These are phyloP conservation scores for Inga oerstediana DNA, from an alignment of 306 rosid genomes.

Conservation along the genomic window DNA sequence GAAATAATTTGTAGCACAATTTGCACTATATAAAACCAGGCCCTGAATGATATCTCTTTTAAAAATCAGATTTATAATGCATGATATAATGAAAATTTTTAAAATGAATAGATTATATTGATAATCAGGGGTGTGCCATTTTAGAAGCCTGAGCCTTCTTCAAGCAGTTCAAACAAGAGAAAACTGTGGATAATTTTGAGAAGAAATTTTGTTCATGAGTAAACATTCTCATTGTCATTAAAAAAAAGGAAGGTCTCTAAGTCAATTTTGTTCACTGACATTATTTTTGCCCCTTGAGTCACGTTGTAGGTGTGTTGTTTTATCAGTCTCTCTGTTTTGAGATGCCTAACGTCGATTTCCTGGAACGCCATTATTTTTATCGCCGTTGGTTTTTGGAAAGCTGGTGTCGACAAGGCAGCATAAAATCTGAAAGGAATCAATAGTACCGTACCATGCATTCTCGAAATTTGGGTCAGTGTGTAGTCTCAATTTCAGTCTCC, in stretches of 20 bases:
- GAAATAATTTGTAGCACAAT: no score
- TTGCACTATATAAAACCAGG: background rate
- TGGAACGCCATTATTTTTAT: background rate
- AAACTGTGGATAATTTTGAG: background rate
- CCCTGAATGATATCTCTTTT: no score
- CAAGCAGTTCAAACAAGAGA: background rate
- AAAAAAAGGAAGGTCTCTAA: background rate
- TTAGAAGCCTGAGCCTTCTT: background rate
- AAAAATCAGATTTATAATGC: background rate
- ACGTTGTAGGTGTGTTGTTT: background rate
- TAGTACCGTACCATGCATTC: conserved; percentile 5
- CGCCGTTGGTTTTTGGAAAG: background rate
- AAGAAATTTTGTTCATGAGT: background rate
- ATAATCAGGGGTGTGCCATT: background rate
- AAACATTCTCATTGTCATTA: background rate
- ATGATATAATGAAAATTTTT: background rate
- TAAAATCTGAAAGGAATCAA: conserved; percentile 9
- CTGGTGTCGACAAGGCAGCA: background rate
- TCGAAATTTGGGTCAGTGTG: background rate
- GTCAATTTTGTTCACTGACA: background rate
- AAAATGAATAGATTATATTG: no score
- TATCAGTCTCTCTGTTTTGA: background rate
- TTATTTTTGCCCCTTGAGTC: background rate
- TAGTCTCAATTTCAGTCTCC: background rate
- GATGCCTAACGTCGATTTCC: background rate